Percentiles rank a stretch among this genome's conserved stretches.
Conservation (phyloP, 805 yeast species). For the Yarrowia bubula region DNA sequence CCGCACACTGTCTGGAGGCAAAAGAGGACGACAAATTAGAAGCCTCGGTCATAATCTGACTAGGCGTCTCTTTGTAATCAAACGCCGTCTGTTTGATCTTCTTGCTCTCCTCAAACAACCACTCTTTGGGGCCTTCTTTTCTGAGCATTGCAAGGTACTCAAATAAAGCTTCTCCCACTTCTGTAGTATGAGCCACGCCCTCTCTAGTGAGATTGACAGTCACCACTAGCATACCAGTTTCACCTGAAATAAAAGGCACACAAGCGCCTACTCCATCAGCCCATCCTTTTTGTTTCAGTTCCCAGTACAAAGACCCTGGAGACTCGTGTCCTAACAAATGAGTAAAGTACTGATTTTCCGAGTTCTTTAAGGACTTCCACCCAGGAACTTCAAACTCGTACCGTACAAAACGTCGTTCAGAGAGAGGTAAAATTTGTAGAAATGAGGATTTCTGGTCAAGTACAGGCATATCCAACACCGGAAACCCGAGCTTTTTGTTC, state of each 20-base stretch:
- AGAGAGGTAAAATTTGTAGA: background rate
- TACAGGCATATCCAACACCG: background rate
- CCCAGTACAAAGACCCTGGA: slow-evolving; percentile 72
- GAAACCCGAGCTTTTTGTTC: background rate
- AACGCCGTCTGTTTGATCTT: slow-evolving; percentile 67
- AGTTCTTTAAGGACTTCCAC: too few species aligned
- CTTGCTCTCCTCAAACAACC: slow-evolving; percentile 73
- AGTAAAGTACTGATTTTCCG: slow-evolving; percentile 51
- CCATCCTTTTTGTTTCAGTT: slow-evolving; percentile 71
- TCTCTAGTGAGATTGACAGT: slow-evolving; percentile 71
- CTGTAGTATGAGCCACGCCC: slow-evolving; percentile 61
- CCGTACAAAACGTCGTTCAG: background rate
- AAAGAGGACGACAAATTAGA: slow-evolving; percentile 65
- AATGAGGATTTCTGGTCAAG: background rate
- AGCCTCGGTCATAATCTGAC: slow-evolving; percentile 67
- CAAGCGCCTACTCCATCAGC: slow-evolving; percentile 46
- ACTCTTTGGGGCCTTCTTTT: slow-evolving; percentile 60
- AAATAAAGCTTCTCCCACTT: slow-evolving; percentile 58
- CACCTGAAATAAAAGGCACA: slow-evolving; percentile 45
- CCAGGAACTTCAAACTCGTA: slow-evolving; percentile 14
- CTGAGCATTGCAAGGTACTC: slow-evolving; percentile 67
- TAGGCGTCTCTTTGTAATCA: slow-evolving; percentile 69
- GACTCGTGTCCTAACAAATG: slow-evolving; percentile 93
- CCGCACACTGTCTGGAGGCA: slow-evolving; percentile 54
- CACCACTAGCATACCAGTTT: slow-evolving; percentile 61